Percentiles rank a stretch among this genome's conserved stretches.
Conservation (phyloP, 2,329 filamentous ascomycete species). For the Sarocladium oryzae region DNA sequence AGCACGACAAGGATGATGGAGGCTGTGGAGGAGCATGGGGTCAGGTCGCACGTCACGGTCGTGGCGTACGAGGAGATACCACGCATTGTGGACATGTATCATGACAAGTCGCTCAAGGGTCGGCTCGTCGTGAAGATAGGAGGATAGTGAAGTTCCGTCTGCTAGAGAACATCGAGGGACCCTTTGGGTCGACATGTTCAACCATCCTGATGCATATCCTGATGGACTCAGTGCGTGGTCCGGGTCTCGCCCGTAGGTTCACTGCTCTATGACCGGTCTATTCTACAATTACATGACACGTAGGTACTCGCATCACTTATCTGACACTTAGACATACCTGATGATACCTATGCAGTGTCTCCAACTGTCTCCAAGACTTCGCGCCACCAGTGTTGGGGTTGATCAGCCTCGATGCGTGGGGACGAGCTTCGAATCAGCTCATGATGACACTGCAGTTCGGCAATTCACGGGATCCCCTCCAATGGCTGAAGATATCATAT, state of each 20-base stretch:
- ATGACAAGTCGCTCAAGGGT: conserved; percentile 21
- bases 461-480: not conserved
- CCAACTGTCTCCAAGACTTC: not conserved
- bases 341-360: too few species aligned
- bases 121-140: conserved; percentile 22
- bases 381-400: conserved; percentile 3
- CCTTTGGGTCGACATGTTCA: too few species aligned
- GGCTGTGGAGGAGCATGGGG: conserved; percentile 17
- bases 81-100: conserved; percentile 20
- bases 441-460: not conserved
- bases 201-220: too few species aligned
- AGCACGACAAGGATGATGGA: conserved; percentile 25
- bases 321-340: too few species aligned
- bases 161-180: too few species aligned
- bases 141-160: conserved; percentile 3
- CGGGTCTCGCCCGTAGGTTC: too few species aligned
- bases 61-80: conserved; percentile 21
- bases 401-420: not conserved
- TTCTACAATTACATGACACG: too few species aligned
- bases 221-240: too few species aligned
- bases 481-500: too few species aligned
- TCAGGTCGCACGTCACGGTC: conserved; percentile 22
- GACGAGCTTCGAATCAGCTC: not conserved
- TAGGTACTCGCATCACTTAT: too few species aligned
- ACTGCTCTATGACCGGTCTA: too few species aligned